phyloP scores from a whole-genome alignment of 164 flowering plant species.

The Stephania cephalantha region DNA sequence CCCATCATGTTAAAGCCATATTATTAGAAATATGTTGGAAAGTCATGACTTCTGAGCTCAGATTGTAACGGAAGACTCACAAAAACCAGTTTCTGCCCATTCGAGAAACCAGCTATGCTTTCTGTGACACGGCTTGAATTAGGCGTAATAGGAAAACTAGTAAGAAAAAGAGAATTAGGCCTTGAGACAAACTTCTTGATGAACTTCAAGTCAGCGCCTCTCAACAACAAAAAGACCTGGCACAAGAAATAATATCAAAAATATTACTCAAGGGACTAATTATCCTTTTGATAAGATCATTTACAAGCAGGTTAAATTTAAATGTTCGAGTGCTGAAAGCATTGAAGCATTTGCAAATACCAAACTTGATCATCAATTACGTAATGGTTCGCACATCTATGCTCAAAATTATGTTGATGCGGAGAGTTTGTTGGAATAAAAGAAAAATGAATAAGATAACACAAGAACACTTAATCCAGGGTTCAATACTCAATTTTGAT shows the following conservation, averaged over 20 bases:
- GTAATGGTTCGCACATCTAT: no score
- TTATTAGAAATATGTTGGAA: background rate
- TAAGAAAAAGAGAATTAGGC: slow-evolving; percentile 42
- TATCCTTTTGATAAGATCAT: no score
- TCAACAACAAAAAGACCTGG: slow-evolving; percentile 54
- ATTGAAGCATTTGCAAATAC: no score
- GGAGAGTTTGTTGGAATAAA: no score
- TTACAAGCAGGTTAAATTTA: no score
- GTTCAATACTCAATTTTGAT: no score
- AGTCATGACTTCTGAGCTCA: background rate
- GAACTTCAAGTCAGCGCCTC: slow-evolving; percentile 38
- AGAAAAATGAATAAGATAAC: no score
- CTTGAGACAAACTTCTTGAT: slow-evolving; percentile 31
- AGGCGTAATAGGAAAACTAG: slow-evolving; percentile 65
- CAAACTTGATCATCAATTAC: no score
- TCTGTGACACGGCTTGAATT: slow-evolving; percentile 75
- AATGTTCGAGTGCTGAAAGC: no score
- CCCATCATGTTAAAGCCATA: slow-evolving; percentile 1
- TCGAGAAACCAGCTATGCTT: slow-evolving; percentile 29
- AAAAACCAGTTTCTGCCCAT: slow-evolving; percentile 44
- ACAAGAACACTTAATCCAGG: no score
- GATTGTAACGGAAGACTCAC: slow-evolving; percentile 36
- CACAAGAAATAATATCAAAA: slow-evolving; percentile 13
- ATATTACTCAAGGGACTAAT: no score
- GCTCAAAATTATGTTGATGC: no score